Percentiles rank a stretch among this genome's conserved stretches.
These are phyloP conservation scores for Nevesoporus exiguus DNA, from an alignment of 768 basidiomycete genomes.

Conservation along the genomic window DNA sequence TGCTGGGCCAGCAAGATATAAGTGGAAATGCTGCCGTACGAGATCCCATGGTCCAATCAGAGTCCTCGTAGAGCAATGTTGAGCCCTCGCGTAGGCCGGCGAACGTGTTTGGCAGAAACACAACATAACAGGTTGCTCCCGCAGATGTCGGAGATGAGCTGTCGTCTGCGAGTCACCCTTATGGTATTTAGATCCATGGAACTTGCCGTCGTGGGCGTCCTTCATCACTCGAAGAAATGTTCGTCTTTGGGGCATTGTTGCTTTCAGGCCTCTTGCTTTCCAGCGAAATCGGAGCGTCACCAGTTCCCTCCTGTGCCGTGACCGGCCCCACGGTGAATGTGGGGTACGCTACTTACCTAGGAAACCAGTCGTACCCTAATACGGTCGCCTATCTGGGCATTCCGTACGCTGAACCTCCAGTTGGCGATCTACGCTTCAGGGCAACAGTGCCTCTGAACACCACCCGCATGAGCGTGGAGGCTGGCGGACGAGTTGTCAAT, in stretches of 20 bases:
- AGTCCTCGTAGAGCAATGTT: too few species aligned
- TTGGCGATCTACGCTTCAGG: conserved; percentile 41
- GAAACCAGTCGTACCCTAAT: conserved; percentile 49
- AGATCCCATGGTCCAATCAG: too few species aligned
- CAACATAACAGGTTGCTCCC: too few species aligned
- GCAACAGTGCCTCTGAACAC: conserved; percentile 52
- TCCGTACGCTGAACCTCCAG: conserved; percentile 43
- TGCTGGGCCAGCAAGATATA: too few species aligned
- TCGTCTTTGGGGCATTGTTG: not conserved
- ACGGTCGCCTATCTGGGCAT: conserved; percentile 54
- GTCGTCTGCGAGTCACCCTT: too few species aligned
- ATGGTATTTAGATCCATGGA: not conserved
- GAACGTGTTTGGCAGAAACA: too few species aligned
- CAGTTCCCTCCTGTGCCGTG: conserved; percentile 1
- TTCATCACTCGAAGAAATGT: not conserved
- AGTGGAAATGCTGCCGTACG: too few species aligned
- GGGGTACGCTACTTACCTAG: conserved; percentile 57
- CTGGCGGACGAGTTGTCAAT: conserved; percentile 42
- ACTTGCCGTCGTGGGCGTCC: too few species aligned
- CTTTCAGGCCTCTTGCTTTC: conserved; percentile 23
- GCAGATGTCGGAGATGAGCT: too few species aligned
- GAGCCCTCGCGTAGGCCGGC: too few species aligned
- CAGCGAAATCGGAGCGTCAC: not conserved
- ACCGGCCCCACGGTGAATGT: conserved; percentile 43
- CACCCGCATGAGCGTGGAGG: conserved; percentile 35